Conservation (phyloP, 257 asterid genomes). For the Lavandula angustifolia region DNA sequence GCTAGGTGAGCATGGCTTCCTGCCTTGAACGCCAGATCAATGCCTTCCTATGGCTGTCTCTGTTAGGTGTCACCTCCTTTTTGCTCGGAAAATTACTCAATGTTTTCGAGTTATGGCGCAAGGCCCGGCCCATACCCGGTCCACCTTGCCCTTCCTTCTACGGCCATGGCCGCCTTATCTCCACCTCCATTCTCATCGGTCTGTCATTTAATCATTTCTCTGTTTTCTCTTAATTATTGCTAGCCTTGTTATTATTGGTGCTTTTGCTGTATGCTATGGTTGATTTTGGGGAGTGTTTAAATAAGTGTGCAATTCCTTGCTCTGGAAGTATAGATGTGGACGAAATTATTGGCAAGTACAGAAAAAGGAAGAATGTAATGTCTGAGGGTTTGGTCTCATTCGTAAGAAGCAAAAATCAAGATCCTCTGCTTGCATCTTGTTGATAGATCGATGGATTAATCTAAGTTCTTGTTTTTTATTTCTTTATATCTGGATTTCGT, state of each 20-base stretch:
- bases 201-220: constrained; percentile 7
- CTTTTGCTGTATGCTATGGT: not conserved
- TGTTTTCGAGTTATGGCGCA: constrained; percentile 39
- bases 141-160: constrained; percentile 45
- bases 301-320: constrained; percentile 14
- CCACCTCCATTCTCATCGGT: constrained; percentile 44
- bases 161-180: constrained; percentile 47
- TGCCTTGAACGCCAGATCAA: constrained; percentile 39
- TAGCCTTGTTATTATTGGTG: not conserved
- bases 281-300: not conserved
- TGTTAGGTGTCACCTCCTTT: constrained; percentile 35
- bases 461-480: not conserved
- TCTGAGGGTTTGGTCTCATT: not conserved
- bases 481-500: constrained; percentile 16
- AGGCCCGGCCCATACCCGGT: constrained; percentile 43
- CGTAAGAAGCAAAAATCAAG: constrained; percentile 5
- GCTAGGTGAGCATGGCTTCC: constrained; percentile 29
- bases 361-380: not conserved
- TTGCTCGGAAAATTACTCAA: constrained; percentile 37
- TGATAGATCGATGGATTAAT: constrained; percentile 4
- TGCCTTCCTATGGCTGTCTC: constrained; percentile 42
- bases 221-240: not conserved
- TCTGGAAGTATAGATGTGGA: not conserved
- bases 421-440: constrained; percentile 4
- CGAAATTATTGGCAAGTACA: not conserved